Evolutionary conservation across 2,329 filamentous ascomycete species (phyloP), one percentile per base, ranked within the genome.

Genomic region (Pseudocercospora fijiensis): DNA sequence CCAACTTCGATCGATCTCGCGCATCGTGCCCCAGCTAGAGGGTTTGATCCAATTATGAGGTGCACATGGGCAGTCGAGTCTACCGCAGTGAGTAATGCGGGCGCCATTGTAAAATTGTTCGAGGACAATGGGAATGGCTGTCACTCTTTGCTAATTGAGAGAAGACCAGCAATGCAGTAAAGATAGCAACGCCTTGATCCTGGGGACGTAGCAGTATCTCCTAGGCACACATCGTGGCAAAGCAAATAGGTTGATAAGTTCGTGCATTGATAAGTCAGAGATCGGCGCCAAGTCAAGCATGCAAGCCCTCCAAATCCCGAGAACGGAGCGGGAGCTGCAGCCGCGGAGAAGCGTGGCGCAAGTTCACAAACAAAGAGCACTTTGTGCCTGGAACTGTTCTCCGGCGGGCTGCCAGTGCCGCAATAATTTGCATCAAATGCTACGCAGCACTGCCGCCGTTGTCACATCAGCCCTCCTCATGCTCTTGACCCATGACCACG

Each of bases 1-100:
- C 94, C 94, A 16, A 91, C 90, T 72, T 89, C 86, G 57, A 97
- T 78, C 2, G 91, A 93, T 74, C 91, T 90, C 11, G 85, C 80
- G 79, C 91, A 96, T 71, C 95, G 86, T 30, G 92, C 86, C 58
- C 90, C 89, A n/a, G 95, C 94, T 45, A 99, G 84, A 13, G 94
- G 88, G 73, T 93, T 95, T 33, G 89, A 88, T 64, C 95, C 95
- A 67, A 98, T 78, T 72, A 99, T 86, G 63, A 99, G 83, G 76
- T 99, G 95, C 45, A 93, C 78, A 74, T 91, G 89, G 55, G 81
- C 84, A 57, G 83, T 83, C 73, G 87, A 88, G 75, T 92, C 87
- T 69, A 89, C 83, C 56, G 90, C 88, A 52, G 90, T 89, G 55
- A 96, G 86, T 58, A 96, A 82, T 3, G 88, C 81, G 41, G 82